Evolutionary conservation across 441 rosid species (phyloP).

Genomic region (Eruca vesicaria): DNA sequence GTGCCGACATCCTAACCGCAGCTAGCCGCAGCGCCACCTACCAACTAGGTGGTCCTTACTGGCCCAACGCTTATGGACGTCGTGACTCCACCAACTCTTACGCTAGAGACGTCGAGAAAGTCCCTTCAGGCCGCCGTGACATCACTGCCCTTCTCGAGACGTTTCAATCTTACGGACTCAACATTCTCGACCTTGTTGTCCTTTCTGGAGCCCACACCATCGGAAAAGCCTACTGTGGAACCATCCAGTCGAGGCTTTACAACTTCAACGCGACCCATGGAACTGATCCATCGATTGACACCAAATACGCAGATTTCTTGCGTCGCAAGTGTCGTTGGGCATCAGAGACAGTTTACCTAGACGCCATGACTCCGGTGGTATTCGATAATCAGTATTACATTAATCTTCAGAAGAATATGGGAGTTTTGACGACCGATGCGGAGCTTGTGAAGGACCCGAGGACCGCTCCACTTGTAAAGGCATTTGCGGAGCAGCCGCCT

Average conservation of each 20-base stretch:
- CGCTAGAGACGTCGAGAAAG: slow-evolving; percentile 49
- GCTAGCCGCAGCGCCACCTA: slow-evolving; percentile 60
- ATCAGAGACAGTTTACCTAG: slow-evolving; percentile 63
- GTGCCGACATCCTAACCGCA: slow-evolving; percentile 63
- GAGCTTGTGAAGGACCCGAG: slow-evolving; percentile 48
- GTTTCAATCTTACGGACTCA: slow-evolving; percentile 68
- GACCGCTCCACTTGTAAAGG: slow-evolving; percentile 53
- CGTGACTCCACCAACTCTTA: slow-evolving; percentile 55
- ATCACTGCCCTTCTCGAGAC: slow-evolving; percentile 52
- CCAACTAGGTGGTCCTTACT: slow-evolving; percentile 59
- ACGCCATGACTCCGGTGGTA: slow-evolving; percentile 48
- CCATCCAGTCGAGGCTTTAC: slow-evolving; percentile 59
- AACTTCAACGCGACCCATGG: slow-evolving; percentile 46
- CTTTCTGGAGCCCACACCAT: slow-evolving; percentile 83
- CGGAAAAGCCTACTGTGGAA: slow-evolving; percentile 60
- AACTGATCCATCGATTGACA: slow-evolving; percentile 50
- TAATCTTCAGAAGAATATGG: slow-evolving; percentile 56
- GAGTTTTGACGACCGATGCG: slow-evolving; percentile 63
- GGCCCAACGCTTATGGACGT: slow-evolving; percentile 75
- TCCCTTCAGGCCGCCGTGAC: slow-evolving; percentile 61
- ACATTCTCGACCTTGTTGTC: slow-evolving; percentile 68
- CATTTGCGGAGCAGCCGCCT: slow-evolving; percentile 43
- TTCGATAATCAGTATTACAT: slow-evolving; percentile 59
- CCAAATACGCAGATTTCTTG: slow-evolving; percentile 50
- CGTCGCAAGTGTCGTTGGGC: slow-evolving; percentile 80